Evolutionary conservation across 2,329 filamentous ascomycete species (phyloP), one percentile per base, ranked within the genome.

Genomic region (Pestalotiopsis sp.): DNA sequence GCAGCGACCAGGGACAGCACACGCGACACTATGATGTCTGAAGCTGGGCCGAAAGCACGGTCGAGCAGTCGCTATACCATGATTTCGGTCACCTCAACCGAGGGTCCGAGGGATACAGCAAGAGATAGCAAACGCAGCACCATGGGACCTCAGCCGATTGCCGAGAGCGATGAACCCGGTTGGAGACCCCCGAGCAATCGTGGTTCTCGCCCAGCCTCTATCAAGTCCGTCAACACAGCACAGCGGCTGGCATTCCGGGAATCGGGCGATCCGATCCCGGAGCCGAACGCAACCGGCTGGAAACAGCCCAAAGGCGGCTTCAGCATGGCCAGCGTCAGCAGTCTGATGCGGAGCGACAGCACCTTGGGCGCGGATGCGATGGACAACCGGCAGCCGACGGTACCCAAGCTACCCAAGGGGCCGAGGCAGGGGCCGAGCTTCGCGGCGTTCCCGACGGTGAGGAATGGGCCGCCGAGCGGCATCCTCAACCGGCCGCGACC

Each of bases 211-310:
- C 31, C 73, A 7, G 20, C 5, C 17, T 62, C 59, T 3, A 62
- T 20, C 2, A 62, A 62, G 12, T 62, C 59, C 25, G 60, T 72
- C 64, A 72, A 64, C 20, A 73, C 67, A 59, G 72, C 72, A 31
- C 70, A 74, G 57, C 74, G 74, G 1, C 72, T 77, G 57, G 70
- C 70, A 12, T 78, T 78, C 70, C 74, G 75, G 23, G 76, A 78
- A 64, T 77, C 75, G 65, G 76, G 74, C 68, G 76, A 78, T 17
- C 58, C 75, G 9, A 73, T 76, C 31, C 76, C 75, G 4, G 72
- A 73, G 70, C 63, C 68, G 71, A 49, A 73, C 74, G 9, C 72
- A 68, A 49, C 27, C 23, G 25, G 41, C 9, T 36, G n/a, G 13
- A 13, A 67, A 58, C 63, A 27, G 12, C 20, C 31, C 64, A 17